Percentiles rank a stretch among this genome's conserved stretches.
Evolutionary conservation across 208 protist genomes (phyloP).

Genomic region (Acanthamoeba rhysodes): DNA sequence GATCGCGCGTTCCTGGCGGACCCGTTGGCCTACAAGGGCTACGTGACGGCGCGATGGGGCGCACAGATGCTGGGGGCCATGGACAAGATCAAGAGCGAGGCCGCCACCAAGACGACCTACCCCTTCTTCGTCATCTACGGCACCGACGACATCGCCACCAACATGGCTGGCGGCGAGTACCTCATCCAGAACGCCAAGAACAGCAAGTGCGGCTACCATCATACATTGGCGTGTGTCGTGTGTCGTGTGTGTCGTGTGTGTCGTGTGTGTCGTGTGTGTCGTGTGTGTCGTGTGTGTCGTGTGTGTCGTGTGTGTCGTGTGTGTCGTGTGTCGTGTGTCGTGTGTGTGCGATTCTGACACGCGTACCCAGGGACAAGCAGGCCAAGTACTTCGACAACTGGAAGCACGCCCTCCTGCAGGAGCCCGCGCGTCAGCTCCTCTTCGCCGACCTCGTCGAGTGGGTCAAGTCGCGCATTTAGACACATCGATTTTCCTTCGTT

Average conservation of each 20-base stretch:
- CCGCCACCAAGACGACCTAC: conserved; percentile 64
- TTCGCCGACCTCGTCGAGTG: background rate
- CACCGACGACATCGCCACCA: conserved; percentile 40
- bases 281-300: too few relatives aligned
- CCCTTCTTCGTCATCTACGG: conserved; percentile 43
- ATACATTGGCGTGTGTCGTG: too few relatives aligned
- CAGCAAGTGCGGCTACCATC: background rate
- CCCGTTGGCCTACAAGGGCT: conserved; percentile 60
- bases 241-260: too few relatives aligned
- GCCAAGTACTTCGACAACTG: background rate
- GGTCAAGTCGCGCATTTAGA: background rate
- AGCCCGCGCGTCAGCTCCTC: background rate
- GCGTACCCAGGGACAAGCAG: conserved; percentile 20
- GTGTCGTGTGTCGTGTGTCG: too few relatives aligned
- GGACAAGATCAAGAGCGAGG: conserved; percentile 48
- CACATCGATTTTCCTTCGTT: too few relatives aligned
- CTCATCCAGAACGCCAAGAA: conserved; percentile 26
- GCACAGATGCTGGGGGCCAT: conserved; percentile 29
- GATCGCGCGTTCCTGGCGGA: conserved; percentile 31
- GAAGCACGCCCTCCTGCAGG: conserved; percentile 33
- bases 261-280: too few relatives aligned
- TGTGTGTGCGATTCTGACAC: background rate
- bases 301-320: too few relatives aligned
- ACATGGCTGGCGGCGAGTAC: conserved; percentile 27
- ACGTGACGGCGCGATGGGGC: conserved; percentile 40